These are phyloP conservation scores for Mucor racemosus DNA, from an alignment of 371 early-diverging fungal species.

Conservation along the genomic window DNA sequence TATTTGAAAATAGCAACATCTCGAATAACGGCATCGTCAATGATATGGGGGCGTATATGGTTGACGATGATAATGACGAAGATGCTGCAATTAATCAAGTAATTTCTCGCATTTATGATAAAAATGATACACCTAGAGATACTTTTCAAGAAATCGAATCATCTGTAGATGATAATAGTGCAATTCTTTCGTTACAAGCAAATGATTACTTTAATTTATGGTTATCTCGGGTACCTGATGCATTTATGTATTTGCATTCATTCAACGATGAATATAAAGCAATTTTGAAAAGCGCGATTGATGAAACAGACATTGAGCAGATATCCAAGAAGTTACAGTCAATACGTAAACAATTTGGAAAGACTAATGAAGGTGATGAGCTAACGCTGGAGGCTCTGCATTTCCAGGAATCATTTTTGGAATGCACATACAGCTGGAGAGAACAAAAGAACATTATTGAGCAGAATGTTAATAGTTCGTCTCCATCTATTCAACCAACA, in stretches of 20 bases:
- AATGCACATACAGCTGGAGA: conserved; percentile 36
- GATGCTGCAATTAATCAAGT: conserved; percentile 59
- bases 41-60: conserved; percentile 48
- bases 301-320: conserved; percentile 37
- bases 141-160: not conserved
- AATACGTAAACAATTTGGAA: conserved; percentile 48
- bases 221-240: conserved; percentile 42
- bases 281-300: conserved; percentile 47
- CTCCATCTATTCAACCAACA: not conserved
- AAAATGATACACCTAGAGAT: not conserved
- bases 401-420: conserved; percentile 51
- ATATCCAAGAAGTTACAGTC: conserved; percentile 32
- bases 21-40: conserved; percentile 14
- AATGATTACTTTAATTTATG: conserved; percentile 32
- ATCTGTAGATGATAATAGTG: not conserved
- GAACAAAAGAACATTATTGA: not conserved
- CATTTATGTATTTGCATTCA: conserved; percentile 43
- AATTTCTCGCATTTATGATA: conserved; percentile 55
- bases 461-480: not conserved
- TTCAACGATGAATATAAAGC: conserved; percentile 50
- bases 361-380: conserved; percentile 51
- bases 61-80: conserved; percentile 63
- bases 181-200: not conserved
- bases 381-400: conserved; percentile 39
- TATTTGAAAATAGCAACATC: not conserved